Conservation (phyloP, 495 filamentous ascomycete species). For the Corynascus novoguineensis region DNA sequence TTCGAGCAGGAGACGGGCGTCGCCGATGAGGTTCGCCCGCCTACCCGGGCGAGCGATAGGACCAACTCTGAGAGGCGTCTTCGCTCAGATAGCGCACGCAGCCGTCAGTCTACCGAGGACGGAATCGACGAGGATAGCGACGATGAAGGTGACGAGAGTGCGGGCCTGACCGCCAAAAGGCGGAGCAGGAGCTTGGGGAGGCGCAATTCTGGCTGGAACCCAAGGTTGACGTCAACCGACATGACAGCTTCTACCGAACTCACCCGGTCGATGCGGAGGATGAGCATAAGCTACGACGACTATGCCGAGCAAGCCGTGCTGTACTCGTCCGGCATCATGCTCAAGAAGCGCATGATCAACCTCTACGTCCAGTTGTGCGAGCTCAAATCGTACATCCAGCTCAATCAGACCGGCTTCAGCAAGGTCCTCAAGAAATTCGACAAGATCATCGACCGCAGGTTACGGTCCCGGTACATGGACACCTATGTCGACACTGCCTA, state of each 20-base stretch:
- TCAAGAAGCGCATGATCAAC: constrained; percentile 85
- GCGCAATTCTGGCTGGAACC: constrained; percentile 32
- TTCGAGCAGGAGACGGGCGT: constrained; percentile 61
- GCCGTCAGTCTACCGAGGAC: constrained; percentile 44
- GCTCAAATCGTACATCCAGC: constrained; percentile 88
- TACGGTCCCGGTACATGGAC: constrained; percentile 70
- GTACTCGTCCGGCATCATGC: constrained; percentile 73
- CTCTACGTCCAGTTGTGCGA: constrained; percentile 93
- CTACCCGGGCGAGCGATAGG: constrained; percentile 27
- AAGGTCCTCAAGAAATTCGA: constrained; percentile 99
- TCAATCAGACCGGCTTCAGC: constrained; percentile 92
- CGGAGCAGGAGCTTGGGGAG: constrained; percentile 30
- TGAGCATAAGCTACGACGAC: constrained; percentile 62
- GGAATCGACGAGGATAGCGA: constrained; percentile 50
- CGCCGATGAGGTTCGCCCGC: constrained; percentile 24
- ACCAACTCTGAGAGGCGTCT: background rate
- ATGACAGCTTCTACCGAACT: constrained; percentile 32
- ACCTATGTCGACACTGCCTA: constrained; percentile 64
- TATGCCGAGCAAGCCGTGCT: constrained; percentile 68
- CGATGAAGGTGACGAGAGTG: constrained; percentile 67
- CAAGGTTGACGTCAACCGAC: constrained; percentile 36
- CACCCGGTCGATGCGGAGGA: constrained; percentile 43
- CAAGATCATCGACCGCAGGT: constrained; percentile 79
- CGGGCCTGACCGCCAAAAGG: constrained; percentile 44
- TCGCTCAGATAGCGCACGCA: constrained; percentile 36